These are phyloP conservation scores for Psophocarpus tetragonolobus DNA, from an alignment of 306 rosid species.

Conservation along the genomic window DNA sequence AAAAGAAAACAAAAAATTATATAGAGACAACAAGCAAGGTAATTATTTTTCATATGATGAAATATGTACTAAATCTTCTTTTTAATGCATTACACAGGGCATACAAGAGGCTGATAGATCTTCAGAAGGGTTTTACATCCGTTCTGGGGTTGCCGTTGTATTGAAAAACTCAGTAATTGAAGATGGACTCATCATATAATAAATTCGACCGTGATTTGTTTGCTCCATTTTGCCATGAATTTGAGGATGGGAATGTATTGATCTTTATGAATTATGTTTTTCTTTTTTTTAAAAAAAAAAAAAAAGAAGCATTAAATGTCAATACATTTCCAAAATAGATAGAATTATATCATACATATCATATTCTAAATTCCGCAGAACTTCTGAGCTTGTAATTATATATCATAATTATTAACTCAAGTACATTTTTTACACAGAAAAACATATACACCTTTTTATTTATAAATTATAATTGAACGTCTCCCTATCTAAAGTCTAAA, in stretches of 20 bases:
- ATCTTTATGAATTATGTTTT: neutral
- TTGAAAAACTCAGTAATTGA: conserved; percentile 65
- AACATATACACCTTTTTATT: conserved; percentile 7
- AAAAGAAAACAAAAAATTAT: neutral
- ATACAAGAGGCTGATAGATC: conserved; percentile 91
- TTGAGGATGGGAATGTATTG: conserved; percentile 31
- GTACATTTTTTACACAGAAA: neutral
- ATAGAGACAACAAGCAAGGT: neutral
- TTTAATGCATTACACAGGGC: conserved; percentile 68
- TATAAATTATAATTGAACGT: conserved; percentile 7
- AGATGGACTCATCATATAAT: conserved; percentile 66
- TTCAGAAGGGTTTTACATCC: conserved; percentile 86
- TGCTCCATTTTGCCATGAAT: conserved; percentile 30
- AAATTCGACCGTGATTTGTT: conserved; percentile 14
- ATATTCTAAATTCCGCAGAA: neutral
- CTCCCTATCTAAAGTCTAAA: neutral
- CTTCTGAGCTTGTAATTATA: neutral
- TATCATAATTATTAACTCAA: conserved; percentile 9
- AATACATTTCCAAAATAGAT: neutral
- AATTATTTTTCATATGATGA: conserved; percentile 12
- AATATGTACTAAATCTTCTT: conserved; percentile 7
- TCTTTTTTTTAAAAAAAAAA: too few species aligned
- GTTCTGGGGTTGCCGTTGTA: conserved; percentile 75
- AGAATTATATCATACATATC: neutral
- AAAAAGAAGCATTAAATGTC: neutral